A percentile compares a stretch with the other conserved stretches of the same genome.
phyloP scores from a whole-genome alignment of 1,284 basidiomycete species.

The Marasmius tenuissimus region DNA sequence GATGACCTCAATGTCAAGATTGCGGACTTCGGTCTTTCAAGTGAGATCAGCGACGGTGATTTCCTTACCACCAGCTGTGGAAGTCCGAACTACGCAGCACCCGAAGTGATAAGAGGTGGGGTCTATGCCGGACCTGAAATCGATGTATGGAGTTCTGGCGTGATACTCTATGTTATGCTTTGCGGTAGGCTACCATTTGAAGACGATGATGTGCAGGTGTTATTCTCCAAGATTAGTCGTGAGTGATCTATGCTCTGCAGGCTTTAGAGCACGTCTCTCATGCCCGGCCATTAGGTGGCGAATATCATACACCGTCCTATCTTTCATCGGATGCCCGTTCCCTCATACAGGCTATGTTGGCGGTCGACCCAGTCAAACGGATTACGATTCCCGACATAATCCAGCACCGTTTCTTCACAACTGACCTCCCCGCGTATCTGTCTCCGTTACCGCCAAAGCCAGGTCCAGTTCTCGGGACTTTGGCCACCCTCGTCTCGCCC shows the following conservation, averaged over 20 bases:
- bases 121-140: slow-evolving; percentile 95
- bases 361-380: slow-evolving; percentile 89
- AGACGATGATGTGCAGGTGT: slow-evolving; percentile 88
- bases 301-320: slow-evolving; percentile 79
- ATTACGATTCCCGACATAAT: slow-evolving; percentile 91
- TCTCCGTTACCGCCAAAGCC: slow-evolving; percentile 81
- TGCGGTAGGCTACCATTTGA: slow-evolving; percentile 93
- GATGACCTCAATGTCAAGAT: slow-evolving; percentile 90
- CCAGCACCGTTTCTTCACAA: slow-evolving; percentile 85
- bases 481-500: slow-evolving; percentile 68
- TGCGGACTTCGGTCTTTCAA: slow-evolving; percentile 92
- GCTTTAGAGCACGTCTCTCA: slow-evolving; percentile 1
- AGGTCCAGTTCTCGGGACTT: slow-evolving; percentile 70
- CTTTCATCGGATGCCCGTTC: slow-evolving; percentile 76
- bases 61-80: slow-evolving; percentile 95
- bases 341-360: slow-evolving; percentile 85
- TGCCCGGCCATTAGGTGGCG: slow-evolving; percentile 59
- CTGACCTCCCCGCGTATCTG: slow-evolving; percentile 85
- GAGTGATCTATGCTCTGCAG: slow-evolving; percentile 26
- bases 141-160: slow-evolving; percentile 96
- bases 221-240: slow-evolving; percentile 95
- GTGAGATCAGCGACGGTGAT: slow-evolving; percentile 93
- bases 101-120: slow-evolving; percentile 91
- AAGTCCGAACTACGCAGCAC: slow-evolving; percentile 95
- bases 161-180: slow-evolving; percentile 94